phyloP scores from a whole-genome alignment of 2,329 filamentous ascomycete genomes.

The Scytalidium lignicola region DNA sequence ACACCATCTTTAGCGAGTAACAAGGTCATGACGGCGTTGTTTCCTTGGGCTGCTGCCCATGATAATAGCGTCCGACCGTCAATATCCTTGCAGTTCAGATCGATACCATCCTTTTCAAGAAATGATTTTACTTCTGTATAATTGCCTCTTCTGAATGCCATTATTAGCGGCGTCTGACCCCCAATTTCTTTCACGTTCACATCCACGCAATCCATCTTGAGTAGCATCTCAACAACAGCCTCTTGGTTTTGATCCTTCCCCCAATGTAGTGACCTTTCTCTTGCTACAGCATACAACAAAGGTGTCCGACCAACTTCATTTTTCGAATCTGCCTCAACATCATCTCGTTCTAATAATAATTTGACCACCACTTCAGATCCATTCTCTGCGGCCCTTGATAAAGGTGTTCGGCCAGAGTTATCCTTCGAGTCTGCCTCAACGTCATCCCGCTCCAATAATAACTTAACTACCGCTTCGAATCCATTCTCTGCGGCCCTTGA shows the following conservation, averaged over 20 bases:
- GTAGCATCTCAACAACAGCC: background rate
- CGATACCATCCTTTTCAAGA: too few relatives aligned
- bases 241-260: too few relatives aligned
- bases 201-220: background rate
- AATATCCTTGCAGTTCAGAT: too few relatives aligned
- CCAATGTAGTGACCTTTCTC: background rate
- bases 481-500: background rate
- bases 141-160: too few relatives aligned
- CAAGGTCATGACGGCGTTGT: too few relatives aligned
- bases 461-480: background rate
- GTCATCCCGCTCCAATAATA: too few relatives aligned
- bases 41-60: too few relatives aligned
- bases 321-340: background rate
- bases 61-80: background rate
- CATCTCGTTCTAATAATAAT: background rate
- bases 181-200: background rate
- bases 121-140: too few relatives aligned
- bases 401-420: background rate
- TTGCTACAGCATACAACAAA: background rate
- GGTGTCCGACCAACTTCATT: background rate
- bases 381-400: background rate
- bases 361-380: background rate
- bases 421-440: too few relatives aligned
- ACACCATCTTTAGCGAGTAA: too few relatives aligned
- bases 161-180: too few relatives aligned